A percentile compares a stretch with the other conserved stretches of the same genome.
phyloP scores from a whole-genome alignment of 352 stramenopile genomes.

The Peronospora destructor region DNA sequence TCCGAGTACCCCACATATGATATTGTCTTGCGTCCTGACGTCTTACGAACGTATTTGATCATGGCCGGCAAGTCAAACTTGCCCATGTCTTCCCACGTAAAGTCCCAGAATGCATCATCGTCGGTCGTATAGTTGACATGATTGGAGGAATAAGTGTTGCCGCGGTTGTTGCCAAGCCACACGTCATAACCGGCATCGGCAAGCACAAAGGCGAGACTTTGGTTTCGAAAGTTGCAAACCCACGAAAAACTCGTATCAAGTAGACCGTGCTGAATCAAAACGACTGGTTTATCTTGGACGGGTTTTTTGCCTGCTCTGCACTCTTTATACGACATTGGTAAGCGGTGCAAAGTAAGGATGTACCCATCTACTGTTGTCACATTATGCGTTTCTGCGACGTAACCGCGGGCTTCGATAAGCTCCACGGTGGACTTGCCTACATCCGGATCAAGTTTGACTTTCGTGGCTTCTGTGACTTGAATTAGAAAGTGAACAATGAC shows the following conservation, averaged over 20 bases:
- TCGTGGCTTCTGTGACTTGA: too few relatives aligned
- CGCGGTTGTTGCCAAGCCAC: constrained; percentile 60
- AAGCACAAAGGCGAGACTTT: constrained; percentile 47
- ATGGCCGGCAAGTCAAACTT: constrained; percentile 43
- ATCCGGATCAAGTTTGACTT: constrained; percentile 9
- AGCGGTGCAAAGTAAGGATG: constrained; percentile 50
- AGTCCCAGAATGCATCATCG: constrained; percentile 44
- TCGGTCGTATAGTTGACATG: constrained; percentile 34
- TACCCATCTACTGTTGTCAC: constrained; percentile 44
- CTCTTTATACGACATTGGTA: constrained; percentile 41
- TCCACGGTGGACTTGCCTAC: constrained; percentile 28
- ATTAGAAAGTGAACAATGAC: too few relatives aligned
- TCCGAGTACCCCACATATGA: constrained; percentile 47
- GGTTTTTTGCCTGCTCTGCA: constrained; percentile 13
- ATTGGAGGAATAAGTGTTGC: constrained; percentile 39
- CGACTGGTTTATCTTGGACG: constrained; percentile 32
- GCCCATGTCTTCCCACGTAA: constrained; percentile 48
- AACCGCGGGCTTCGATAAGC: constrained; percentile 36
- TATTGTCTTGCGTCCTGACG: constrained; percentile 24
- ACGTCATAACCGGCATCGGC: constrained; percentile 51
- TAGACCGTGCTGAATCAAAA: constrained; percentile 40
- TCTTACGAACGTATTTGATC: constrained; percentile 33
- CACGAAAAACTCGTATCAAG: constrained; percentile 49
- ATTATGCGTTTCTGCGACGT: constrained; percentile 41
- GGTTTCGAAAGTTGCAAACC: constrained; percentile 44